Evolutionary conservation across 2,329 filamentous ascomycete species (phyloP).

Genomic region (Cyphellophora attinorum): DNA sequence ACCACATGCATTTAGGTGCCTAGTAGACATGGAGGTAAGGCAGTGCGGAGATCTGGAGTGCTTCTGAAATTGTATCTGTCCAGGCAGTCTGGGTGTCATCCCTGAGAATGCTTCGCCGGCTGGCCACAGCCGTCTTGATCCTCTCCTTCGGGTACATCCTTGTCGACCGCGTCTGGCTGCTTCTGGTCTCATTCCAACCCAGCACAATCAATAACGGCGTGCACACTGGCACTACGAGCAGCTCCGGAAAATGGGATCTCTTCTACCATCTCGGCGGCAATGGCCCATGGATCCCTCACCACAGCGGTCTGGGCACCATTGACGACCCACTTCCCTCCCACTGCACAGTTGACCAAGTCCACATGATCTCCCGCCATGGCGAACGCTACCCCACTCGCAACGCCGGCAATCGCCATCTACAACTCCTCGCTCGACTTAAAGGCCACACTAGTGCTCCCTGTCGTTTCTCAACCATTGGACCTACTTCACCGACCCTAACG

Average conservation of each 20-base stretch:
- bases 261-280: slow-evolving; percentile 46
- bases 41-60: too few relatives aligned
- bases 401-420: slow-evolving; percentile 40
- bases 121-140: background rate
- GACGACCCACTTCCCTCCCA: slow-evolving; percentile 35
- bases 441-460: slow-evolving; percentile 31
- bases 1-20: too few relatives aligned
- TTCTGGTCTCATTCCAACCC: too few relatives aligned
- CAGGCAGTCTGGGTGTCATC: background rate
- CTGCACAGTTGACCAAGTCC: slow-evolving; percentile 47
- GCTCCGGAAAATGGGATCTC: slow-evolving; percentile 32
- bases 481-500: slow-evolving; percentile 37
- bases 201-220: too few relatives aligned
- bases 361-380: slow-evolving; percentile 51
- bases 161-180: too few relatives aligned
- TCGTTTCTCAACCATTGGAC: slow-evolving; percentile 45
- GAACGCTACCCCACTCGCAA: slow-evolving; percentile 47
- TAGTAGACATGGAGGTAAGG: too few relatives aligned
- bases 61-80: background rate
- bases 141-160: too few relatives aligned
- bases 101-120: background rate
- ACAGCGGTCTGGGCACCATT: slow-evolving; percentile 28
- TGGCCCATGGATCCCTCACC: slow-evolving; percentile 46
- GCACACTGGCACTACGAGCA: background rate
- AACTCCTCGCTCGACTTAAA: slow-evolving; percentile 39